Conservation (phyloP, 2,329 filamentous ascomycete genomes). For the Aspergillus novoparasiticus region DNA sequence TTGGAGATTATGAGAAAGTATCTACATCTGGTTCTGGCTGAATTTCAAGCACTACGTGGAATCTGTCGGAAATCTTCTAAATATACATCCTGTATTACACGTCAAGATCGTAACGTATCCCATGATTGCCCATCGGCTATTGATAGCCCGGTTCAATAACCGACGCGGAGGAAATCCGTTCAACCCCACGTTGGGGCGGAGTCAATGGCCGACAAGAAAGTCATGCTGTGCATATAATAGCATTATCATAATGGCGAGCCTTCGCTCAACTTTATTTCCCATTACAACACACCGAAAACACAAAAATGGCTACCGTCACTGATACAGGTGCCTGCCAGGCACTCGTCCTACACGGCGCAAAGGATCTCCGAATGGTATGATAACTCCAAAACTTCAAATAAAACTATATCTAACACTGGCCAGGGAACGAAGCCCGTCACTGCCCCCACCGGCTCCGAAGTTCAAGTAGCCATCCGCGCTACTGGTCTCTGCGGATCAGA, state of each 20-base stretch:
- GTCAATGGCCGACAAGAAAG: neutral
- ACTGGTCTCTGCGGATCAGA: conserved; percentile 74
- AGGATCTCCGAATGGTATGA: conserved; percentile 61
- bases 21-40: neutral
- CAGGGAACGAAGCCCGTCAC: conserved; percentile 57
- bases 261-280: neutral
- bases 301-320: conserved; percentile 24
- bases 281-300: neutral
- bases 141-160: conserved; percentile 17
- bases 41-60: neutral
- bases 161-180: conserved; percentile 28
- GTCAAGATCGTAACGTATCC: neutral
- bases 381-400: neutral
- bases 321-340: conserved; percentile 33
- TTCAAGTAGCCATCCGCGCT: conserved; percentile 65
- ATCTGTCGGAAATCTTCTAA: neutral
- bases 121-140: conserved; percentile 19
- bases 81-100: neutral
- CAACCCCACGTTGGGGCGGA: conserved; percentile 14
- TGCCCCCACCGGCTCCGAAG: conserved; percentile 54
- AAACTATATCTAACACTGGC: conserved; percentile 11
- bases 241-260: neutral
- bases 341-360: conserved; percentile 62
- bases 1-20: neutral
- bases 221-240: neutral